Conservation (phyloP, 768 basidiomycete genomes). For the Agrocybe praecox region DNA sequence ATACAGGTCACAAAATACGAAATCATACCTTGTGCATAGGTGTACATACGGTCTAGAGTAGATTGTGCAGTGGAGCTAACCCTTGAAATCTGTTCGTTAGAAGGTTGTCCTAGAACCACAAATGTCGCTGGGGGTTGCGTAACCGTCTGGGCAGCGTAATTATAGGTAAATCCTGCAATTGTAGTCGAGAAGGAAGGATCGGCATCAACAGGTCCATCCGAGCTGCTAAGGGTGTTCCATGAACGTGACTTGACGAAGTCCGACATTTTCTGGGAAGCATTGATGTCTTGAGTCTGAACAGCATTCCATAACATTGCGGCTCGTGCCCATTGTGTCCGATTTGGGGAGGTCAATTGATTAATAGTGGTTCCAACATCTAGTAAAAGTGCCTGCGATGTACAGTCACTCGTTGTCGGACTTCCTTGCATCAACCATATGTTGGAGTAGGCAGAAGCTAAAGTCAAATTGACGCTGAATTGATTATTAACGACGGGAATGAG, state of each 20-base stretch:
- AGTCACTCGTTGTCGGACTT: slow-evolving; percentile 41
- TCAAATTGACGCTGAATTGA: slow-evolving; percentile 48
- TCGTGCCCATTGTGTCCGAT: slow-evolving; percentile 60
- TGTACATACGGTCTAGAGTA: slow-evolving; percentile 61
- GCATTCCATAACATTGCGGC: slow-evolving; percentile 63
- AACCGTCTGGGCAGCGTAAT: slow-evolving; percentile 61
- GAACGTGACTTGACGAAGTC: slow-evolving; percentile 48
- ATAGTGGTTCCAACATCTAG: slow-evolving; percentile 56
- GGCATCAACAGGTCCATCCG: slow-evolving; percentile 43
- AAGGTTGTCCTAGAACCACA: slow-evolving; percentile 45
- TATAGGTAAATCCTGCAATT: slow-evolving; percentile 54
- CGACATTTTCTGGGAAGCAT: slow-evolving; percentile 39
- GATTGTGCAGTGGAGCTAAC: slow-evolving; percentile 38
- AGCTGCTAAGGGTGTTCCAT: slow-evolving; percentile 42
- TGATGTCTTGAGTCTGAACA: slow-evolving; percentile 49
- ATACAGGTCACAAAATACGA: neutral
- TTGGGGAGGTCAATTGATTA: slow-evolving; percentile 39
- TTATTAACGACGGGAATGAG: slow-evolving; percentile 52
- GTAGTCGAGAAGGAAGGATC: slow-evolving; percentile 38
- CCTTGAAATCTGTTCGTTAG: slow-evolving; percentile 42
- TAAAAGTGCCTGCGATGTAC: slow-evolving; percentile 53
- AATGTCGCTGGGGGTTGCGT: slow-evolving; percentile 47
- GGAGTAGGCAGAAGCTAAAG: slow-evolving; percentile 42
- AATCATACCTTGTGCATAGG: slow-evolving; percentile 56
- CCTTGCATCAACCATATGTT: slow-evolving; percentile 56